These are phyloP conservation scores for Mortierella hygrophila DNA, from an alignment of 192 early-diverging fungal genomes.

Conservation along the genomic window DNA sequence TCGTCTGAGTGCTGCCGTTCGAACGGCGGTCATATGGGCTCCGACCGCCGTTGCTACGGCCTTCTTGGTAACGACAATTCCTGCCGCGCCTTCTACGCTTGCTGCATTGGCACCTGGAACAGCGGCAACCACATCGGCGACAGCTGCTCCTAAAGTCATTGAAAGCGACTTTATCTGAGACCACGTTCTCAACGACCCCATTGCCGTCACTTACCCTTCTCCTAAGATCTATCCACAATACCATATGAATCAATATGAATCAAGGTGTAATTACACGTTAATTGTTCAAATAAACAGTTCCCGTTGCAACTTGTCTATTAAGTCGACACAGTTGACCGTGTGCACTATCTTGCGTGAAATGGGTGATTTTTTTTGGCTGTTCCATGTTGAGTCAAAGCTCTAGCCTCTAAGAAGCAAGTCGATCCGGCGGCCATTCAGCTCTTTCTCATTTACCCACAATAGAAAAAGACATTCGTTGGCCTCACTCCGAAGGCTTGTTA, in stretches of 20 bases:
- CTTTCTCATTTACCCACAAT: not conserved
- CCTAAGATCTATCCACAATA: conserved; percentile 4
- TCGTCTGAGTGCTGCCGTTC: conserved; percentile 23
- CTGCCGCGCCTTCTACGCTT: conserved; percentile 37
- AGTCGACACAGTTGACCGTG: not conserved
- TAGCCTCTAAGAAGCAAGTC: not conserved
- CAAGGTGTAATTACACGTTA: conserved; percentile 12
- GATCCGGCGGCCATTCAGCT: not conserved
- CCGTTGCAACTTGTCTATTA: conserved; percentile 2
- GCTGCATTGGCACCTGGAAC: conserved; percentile 37
- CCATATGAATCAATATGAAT: conserved; percentile 6
- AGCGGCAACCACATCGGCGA: conserved; percentile 33
- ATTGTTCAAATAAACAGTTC: conserved; percentile 11
- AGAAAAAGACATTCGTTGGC: not conserved
- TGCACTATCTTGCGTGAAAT: not conserved
- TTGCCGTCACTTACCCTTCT: not conserved
- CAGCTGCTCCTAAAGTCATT: conserved; percentile 28
- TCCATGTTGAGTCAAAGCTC: not conserved
- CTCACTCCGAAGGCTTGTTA: not conserved
- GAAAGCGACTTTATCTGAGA: not conserved
- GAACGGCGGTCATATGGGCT: conserved; percentile 25
- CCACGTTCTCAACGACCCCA: not conserved
- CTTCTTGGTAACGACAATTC: conserved; percentile 4
- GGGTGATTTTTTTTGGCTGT: not conserved
- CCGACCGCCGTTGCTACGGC: conserved; percentile 39